These are phyloP conservation scores for Chaetothyriales sp. DNA, from an alignment of 2,329 filamentous ascomycete species.

Conservation along the genomic window DNA sequence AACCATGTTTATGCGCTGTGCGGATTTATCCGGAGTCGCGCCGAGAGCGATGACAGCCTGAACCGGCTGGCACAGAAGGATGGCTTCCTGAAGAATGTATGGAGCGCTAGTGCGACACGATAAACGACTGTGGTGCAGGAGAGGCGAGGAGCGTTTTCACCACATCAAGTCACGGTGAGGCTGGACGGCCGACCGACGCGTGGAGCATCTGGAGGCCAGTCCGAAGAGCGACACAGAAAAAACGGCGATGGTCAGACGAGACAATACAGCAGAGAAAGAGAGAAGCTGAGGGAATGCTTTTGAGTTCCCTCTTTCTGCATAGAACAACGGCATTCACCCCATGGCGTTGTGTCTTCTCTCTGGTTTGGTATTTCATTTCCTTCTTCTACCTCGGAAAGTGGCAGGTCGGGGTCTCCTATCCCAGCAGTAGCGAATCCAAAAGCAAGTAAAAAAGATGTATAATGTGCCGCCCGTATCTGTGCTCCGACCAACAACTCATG, in stretches of 20 bases:
- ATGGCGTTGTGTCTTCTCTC: not conserved
- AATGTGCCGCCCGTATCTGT: constrained; percentile 55
- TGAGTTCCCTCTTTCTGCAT: not conserved
- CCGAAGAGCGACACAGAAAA: not conserved
- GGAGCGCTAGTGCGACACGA: constrained; percentile 45
- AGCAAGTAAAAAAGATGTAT: constrained; percentile 1
- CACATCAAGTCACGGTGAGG: not conserved
- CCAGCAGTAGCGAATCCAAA: not conserved
- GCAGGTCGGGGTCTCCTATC: not conserved
- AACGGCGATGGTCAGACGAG: not conserved
- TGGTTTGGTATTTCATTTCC: too few relatives aligned
- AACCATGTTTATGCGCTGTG: constrained; percentile 95
- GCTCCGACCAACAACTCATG: constrained; percentile 42
- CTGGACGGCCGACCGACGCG: not conserved
- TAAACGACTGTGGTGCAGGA: constrained; percentile 1
- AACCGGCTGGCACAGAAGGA: constrained; percentile 94
- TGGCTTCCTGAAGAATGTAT: constrained; percentile 92
- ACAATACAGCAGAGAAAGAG: constrained; percentile 1
- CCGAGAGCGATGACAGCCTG: constrained; percentile 90
- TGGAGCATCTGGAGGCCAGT: not conserved
- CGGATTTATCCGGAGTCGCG: constrained; percentile 94
- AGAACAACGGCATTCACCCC: not conserved
- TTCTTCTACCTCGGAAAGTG: not conserved
- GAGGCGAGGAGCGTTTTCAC: not conserved
- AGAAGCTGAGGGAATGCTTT: not conserved